These are phyloP conservation scores for Plasmodium vivax DNA, from an alignment of 169 alveolate genomes.

Conservation along the genomic window DNA sequence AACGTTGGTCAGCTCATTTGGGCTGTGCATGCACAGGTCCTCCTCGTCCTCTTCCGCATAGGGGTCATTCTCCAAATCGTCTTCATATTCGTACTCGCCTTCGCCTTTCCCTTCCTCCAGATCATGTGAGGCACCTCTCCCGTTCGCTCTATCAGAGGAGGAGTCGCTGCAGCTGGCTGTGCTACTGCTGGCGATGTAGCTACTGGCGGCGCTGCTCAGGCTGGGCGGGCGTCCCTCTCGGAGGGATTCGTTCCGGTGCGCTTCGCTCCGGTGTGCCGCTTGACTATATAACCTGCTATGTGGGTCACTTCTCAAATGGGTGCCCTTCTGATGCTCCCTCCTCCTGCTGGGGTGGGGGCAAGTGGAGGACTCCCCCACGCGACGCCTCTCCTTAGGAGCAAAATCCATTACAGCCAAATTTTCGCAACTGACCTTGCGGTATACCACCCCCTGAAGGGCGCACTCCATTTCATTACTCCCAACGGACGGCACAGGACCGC, in stretches of 20 bases:
- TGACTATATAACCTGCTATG: background rate
- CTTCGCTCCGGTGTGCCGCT: background rate
- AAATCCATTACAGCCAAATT: background rate
- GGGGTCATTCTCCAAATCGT: background rate
- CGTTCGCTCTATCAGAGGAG: background rate
- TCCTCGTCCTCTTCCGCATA: background rate
- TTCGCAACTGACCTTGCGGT: background rate
- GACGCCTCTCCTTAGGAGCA: background rate
- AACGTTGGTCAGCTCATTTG: background rate
- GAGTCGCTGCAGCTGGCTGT: background rate
- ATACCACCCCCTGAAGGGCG: background rate
- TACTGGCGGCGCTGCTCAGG: background rate
- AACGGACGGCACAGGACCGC: background rate
- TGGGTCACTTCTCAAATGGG: background rate
- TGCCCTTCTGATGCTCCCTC: background rate
- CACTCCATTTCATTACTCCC: background rate
- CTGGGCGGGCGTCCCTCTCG: background rate
- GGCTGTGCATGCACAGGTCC: background rate
- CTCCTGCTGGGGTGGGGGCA: background rate
- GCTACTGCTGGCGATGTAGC: background rate
- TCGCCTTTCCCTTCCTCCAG: background rate
- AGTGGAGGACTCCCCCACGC: background rate
- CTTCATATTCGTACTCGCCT: background rate
- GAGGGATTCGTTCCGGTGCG: too few relatives aligned
- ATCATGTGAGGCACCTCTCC: background rate